Base-by-base conservation (phyloP, 257 asterid species). In the Ocimum tenuiflorum region DNA sequence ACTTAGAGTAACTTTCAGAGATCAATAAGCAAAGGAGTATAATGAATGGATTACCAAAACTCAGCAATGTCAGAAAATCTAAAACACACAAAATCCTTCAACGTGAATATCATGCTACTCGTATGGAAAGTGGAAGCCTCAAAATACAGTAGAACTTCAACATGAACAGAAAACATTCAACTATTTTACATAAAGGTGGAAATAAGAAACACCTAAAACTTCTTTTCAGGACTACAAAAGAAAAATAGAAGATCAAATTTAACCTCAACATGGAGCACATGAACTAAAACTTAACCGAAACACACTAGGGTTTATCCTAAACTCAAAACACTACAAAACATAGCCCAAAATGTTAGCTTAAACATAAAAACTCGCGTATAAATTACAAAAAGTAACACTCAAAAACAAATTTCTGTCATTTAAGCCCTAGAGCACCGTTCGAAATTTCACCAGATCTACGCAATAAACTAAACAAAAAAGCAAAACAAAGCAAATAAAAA, bases 371-470 rank as follows among this genome's bases (percentile, higher is more conserved):
- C 4, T 4, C 3, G 31, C 31, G 31, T 27, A 27, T 27, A n/a
- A n/a, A n/a, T n/a, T n/a, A n/a, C n/a, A n/a, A n/a, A n/a, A n/a
- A n/a, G n/a, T n/a, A n/a, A n/a, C n/a, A 27, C 31, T 27, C 2
- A 27, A 27, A 1, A 27, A 27, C 31, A 27, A 2, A 27, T 4
- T 27, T 27, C 4, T 4, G 31, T 27, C 31, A 27, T 1, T 4
- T 27, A 27, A 27, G n/a, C n/a, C n/a, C 17, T 3, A 56, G 9
- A 62, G 20, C 19, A n/a, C 1, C 35, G 24, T 27, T 48, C 35
- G n/a, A 70, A 8, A 70, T 50, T 14, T 7, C 55, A 61, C 51
- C 75, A 74, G 65, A 73, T 74, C 77, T 58, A 39, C 11, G 27
- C 22, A 50, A 33, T 56, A 45, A 63, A 55, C 36, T 33, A 35